Evolutionary conservation across 768 basidiomycete genomes (phyloP), one percentile per base, ranked within the genome.

Genomic region (Rhizopogon roseolus): DNA sequence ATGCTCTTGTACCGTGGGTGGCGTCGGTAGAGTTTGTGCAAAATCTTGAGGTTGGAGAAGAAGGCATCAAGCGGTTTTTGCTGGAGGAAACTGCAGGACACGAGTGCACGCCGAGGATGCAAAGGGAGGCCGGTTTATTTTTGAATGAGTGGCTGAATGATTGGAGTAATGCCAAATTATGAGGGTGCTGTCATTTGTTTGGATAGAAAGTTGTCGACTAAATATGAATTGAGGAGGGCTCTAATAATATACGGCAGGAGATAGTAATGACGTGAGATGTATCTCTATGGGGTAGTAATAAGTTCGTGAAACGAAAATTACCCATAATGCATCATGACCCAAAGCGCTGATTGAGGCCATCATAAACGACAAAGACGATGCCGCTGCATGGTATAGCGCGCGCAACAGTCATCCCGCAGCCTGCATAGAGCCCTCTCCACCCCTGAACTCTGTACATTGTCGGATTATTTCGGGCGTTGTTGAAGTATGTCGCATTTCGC

Each of bases 341-440:
- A 67, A 79, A 81, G 49, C 71, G 61, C 54, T 68, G 70, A 54
- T 67, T 75, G 57, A 94, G 72, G 27, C 82, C 84, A 64, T 95
- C 88, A 62, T 93, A 96, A 61, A 96, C 87, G 62, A 90, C 73
- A 64, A 97, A 96, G 55, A 95, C 94, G 52, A 95, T 78, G 0
- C 89, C 93, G 60, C 88, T 90, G 64, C 90, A 91, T 6, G 92
- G 93, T 49, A 90, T 84, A 14, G 86, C 82, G 61, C 90, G 76
- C 28, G 85, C 84, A 29, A 93, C 84, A 0, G 93, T 95, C 62
- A 97, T 81, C 0, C 93, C 93, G 68, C 88, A 92, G 1, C 93
- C 93, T 2, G 88, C 87, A 70, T 95, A 96, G 52, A 95, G 66
- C 0, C 92, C 93, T 54, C 72, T 73, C 14, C 95, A 61, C 1